Evolutionary conservation across 352 stramenopile genomes (phyloP).

Genomic region (Phytophthora brassicae): DNA sequence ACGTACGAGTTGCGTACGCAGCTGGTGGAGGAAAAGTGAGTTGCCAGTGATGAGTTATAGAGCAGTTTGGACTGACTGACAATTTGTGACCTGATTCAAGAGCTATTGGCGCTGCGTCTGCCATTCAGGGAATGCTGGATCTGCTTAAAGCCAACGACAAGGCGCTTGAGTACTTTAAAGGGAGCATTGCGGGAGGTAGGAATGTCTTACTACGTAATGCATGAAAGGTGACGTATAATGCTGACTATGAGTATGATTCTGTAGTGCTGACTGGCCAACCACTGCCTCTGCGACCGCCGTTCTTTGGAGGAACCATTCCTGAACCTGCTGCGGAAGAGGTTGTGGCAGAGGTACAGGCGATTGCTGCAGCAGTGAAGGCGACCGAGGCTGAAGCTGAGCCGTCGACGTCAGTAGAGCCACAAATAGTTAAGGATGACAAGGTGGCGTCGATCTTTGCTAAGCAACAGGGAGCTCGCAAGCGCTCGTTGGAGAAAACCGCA

Average conservation of each 20-base stretch:
- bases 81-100: constrained; percentile 24
- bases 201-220: no score
- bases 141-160: constrained; percentile 46
- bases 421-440: constrained; percentile 15
- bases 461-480: constrained; percentile 29
- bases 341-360: constrained; percentile 19
- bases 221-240: no score
- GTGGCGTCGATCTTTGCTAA: constrained; percentile 36
- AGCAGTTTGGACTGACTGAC: not conserved
- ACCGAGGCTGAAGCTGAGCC: not conserved
- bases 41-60: not conserved
- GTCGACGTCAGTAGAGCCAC: not conserved
- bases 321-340: constrained; percentile 27
- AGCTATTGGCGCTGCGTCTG: constrained; percentile 43
- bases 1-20: constrained; percentile 47
- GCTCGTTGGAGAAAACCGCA: constrained; percentile 37
- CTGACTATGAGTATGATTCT: constrained; percentile 1
- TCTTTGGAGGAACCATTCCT: constrained; percentile 37
- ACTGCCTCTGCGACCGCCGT: constrained; percentile 36
- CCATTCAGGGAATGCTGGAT: constrained; percentile 46
- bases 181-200: constrained; percentile 55
- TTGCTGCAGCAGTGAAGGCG: constrained; percentile 1
- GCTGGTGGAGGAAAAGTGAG: constrained; percentile 59
- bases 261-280: constrained; percentile 48
- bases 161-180: constrained; percentile 66